Conservation (phyloP, 208 protist genomes). For the Zelonia costaricensis region DNA sequence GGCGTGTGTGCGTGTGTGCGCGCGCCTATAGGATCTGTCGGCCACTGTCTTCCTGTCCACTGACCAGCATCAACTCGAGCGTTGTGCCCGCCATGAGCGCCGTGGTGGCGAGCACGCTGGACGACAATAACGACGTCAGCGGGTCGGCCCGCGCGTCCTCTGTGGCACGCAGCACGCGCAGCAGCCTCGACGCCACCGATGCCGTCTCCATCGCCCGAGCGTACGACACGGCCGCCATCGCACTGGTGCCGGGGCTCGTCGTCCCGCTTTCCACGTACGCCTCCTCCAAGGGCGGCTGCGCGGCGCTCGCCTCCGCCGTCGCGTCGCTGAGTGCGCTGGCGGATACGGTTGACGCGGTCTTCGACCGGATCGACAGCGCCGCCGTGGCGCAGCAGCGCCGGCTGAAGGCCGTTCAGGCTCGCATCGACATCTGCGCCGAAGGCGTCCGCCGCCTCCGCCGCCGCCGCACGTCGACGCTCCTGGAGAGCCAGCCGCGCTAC, state of each 20-base stretch:
- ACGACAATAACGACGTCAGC: not conserved
- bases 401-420: conserved; percentile 4
- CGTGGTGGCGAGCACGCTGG: not conserved
- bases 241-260: conserved; percentile 18
- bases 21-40: no score
- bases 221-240: conserved; percentile 23
- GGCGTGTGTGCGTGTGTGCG: no score
- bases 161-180: not conserved
- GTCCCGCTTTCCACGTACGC: conserved; percentile 22
- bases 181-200: conserved; percentile 10
- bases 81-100: not conserved
- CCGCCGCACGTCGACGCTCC: conserved; percentile 8
- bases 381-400: conserved; percentile 2
- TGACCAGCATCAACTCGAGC: not conserved
- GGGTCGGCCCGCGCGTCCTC: not conserved
- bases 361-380: conserved; percentile 14
- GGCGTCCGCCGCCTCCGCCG: conserved; percentile 1
- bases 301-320: conserved; percentile 20
- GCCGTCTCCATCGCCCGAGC: conserved; percentile 6
- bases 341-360: conserved; percentile 15
- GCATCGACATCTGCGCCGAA: conserved; percentile 18
- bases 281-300: conserved; percentile 20
- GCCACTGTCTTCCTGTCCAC: not conserved
- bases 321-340: conserved; percentile 19
- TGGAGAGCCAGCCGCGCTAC: conserved; percentile 23